Conservation (phyloP, 2,329 filamentous ascomycete species). For the Lithohypha guttulata region DNA sequence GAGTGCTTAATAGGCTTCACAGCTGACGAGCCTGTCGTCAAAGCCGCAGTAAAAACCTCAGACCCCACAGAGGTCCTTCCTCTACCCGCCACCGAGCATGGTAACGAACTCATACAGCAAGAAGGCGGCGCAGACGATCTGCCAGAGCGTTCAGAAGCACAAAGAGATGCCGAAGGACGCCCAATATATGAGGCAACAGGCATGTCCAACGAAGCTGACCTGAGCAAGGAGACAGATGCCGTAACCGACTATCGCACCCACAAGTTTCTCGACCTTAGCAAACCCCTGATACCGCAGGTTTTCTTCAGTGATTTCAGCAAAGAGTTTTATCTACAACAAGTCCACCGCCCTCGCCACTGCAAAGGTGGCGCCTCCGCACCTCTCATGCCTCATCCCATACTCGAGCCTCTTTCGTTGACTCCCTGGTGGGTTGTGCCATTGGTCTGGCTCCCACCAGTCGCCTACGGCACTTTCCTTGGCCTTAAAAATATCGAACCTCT, state of each 20-base stretch:
- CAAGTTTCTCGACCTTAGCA: constrained; percentile 85
- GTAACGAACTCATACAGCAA: constrained; percentile 36
- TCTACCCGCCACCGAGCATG: constrained; percentile 40
- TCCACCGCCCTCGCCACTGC: constrained; percentile 92
- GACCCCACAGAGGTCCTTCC: constrained; percentile 42
- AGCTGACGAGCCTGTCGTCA: constrained; percentile 46
- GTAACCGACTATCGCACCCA: constrained; percentile 69
- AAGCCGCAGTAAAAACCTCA: constrained; percentile 38
- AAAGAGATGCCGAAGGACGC: constrained; percentile 2
- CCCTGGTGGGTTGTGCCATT: constrained; percentile 84
- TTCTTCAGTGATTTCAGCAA: constrained; percentile 83
- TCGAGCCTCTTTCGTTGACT: constrained; percentile 94
- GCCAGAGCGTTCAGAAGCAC: constrained; percentile 14
- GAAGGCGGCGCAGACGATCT: constrained; percentile 36
- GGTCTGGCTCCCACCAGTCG: constrained; percentile 71
- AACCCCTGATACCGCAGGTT: constrained; percentile 75
- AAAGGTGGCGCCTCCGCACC: constrained; percentile 85
- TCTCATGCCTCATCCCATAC: constrained; percentile 80
- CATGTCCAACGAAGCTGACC: constrained; percentile 78
- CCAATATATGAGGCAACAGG: constrained; percentile 53
- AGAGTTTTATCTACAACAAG: constrained; percentile 92
- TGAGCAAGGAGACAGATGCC: constrained; percentile 74
- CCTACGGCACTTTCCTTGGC: constrained; percentile 61
- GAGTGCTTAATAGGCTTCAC: constrained; percentile 79
- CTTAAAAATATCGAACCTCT: constrained; percentile 37